These are phyloP conservation scores for Malassezia arunalokei DNA, from an alignment of 1,284 basidiomycete genomes.

Conservation along the genomic window DNA sequence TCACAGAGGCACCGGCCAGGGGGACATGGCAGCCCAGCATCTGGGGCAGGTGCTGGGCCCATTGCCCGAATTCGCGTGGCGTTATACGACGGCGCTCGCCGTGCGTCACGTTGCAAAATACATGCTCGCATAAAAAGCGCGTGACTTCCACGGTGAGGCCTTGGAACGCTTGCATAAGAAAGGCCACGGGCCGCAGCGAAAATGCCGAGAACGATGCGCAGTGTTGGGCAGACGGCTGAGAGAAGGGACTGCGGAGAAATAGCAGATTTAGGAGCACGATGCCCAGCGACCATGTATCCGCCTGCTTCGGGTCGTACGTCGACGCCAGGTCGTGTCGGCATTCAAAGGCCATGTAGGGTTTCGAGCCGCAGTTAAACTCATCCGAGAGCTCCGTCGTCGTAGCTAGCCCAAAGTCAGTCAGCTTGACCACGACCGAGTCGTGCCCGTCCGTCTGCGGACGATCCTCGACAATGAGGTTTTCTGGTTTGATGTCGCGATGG, in stretches of 20 bases:
- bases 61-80: slow-evolving; percentile 3
- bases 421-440: slow-evolving; percentile 59
- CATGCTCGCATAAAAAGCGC: slow-evolving; percentile 66
- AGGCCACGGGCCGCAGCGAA: slow-evolving; percentile 64
- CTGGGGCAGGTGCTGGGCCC: slow-evolving; percentile 2
- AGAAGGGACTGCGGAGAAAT: slow-evolving; percentile 97
- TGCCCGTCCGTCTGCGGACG: slow-evolving; percentile 8
- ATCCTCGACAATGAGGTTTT: slow-evolving; percentile 49
- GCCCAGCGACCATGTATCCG: slow-evolving; percentile 96
- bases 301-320: slow-evolving; percentile 80
- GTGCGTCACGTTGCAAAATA: slow-evolving; percentile 64
- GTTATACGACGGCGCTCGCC: background rate
- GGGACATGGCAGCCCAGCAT: background rate
- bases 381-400: slow-evolving; percentile 75
- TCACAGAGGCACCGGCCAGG: no score
- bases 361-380: slow-evolving; percentile 96
- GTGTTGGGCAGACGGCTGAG: slow-evolving; percentile 67
- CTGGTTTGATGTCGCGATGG: slow-evolving; percentile 94
- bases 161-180: slow-evolving; percentile 78
- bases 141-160: slow-evolving; percentile 81
- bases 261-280: slow-evolving; percentile 98
- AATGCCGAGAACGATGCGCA: slow-evolving; percentile 69
- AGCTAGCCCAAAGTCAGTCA: slow-evolving; percentile 91
- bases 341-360: slow-evolving; percentile 98
- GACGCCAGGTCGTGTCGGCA: slow-evolving; percentile 93